Evolutionary conservation across 805 yeast genomes (phyloP).

Genomic region (Yamadazyma nakazawae): DNA sequence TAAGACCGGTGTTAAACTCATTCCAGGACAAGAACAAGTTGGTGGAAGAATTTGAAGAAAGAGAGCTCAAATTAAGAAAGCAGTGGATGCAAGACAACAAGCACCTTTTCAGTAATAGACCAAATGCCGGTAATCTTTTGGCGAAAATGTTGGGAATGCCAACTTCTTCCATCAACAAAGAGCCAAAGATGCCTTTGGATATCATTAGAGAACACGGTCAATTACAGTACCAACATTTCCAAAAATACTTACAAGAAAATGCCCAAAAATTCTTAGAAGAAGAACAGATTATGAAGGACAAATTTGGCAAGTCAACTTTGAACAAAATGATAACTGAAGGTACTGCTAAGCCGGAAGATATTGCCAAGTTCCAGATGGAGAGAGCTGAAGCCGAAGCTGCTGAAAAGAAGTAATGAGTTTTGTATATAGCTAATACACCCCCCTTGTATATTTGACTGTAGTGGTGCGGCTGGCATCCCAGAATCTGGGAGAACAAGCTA

Average conservation of each 20-base stretch:
- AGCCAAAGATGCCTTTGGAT: conserved; percentile 81
- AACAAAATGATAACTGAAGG: conserved; percentile 85
- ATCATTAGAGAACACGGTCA: conserved; percentile 89
- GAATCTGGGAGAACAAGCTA: too few relatives aligned
- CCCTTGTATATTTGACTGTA: not conserved
- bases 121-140: conserved; percentile 50
- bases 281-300: conserved; percentile 80
- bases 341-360: conserved; percentile 70
- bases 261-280: conserved; percentile 73
- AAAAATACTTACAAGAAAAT: conserved; percentile 55
- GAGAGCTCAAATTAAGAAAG: conserved; percentile 73
- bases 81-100: conserved; percentile 58
- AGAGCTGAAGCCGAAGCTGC: conserved; percentile 16
- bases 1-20: conserved; percentile 79
- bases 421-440: conserved; percentile 7
- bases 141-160: conserved; percentile 66
- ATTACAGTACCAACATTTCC: conserved; percentile 78
- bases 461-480: too few relatives aligned
- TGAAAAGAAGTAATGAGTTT: conserved; percentile 1
- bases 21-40: conserved; percentile 65
- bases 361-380: conserved; percentile 42
- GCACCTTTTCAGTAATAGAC: conserved; percentile 32
- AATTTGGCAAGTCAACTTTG: conserved; percentile 77
- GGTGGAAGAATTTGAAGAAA: conserved; percentile 72
- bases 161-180: conserved; percentile 39